Conservation (phyloP, 352 stramenopile species). For the Phytopythium montanum region DNA sequence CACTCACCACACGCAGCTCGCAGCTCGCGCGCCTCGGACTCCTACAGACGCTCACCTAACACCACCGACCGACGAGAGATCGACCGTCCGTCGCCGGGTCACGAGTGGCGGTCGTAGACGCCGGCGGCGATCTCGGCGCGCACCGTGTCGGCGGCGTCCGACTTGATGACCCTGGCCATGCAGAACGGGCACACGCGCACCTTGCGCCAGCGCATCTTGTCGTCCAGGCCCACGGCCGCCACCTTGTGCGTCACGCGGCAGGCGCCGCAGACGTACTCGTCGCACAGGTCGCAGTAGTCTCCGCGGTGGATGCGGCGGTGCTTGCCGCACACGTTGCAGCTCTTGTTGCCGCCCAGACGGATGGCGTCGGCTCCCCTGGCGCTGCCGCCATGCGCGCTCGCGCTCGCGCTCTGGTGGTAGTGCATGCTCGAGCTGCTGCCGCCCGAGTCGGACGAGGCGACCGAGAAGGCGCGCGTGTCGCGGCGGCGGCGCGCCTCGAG, state of each 20-base stretch:
- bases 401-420: neutral
- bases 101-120: constrained; percentile 19
- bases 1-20: too few relatives aligned
- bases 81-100: too few relatives aligned
- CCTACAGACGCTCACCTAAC: neutral
- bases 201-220: constrained; percentile 25
- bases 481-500: constrained; percentile 10
- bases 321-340: constrained; percentile 29
- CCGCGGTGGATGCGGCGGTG: constrained; percentile 15
- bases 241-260: constrained; percentile 32
- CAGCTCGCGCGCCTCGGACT: neutral
- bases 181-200: constrained; percentile 22
- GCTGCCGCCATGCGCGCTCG: constrained; percentile 16
- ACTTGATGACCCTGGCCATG: constrained; percentile 20
- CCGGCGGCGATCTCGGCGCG: constrained; percentile 23
- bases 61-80: neutral
- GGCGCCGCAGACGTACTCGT: constrained; percentile 21
- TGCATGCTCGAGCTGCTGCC: neutral
- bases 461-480: neutral
- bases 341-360: constrained; percentile 7
- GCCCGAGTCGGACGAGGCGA: neutral
- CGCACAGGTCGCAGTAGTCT: constrained; percentile 20
- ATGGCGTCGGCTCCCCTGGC: neutral
- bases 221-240: constrained; percentile 20
- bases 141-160: constrained; percentile 16